Conservation (phyloP, 352 stramenopile species). For the Phytophthora constricta region DNA sequence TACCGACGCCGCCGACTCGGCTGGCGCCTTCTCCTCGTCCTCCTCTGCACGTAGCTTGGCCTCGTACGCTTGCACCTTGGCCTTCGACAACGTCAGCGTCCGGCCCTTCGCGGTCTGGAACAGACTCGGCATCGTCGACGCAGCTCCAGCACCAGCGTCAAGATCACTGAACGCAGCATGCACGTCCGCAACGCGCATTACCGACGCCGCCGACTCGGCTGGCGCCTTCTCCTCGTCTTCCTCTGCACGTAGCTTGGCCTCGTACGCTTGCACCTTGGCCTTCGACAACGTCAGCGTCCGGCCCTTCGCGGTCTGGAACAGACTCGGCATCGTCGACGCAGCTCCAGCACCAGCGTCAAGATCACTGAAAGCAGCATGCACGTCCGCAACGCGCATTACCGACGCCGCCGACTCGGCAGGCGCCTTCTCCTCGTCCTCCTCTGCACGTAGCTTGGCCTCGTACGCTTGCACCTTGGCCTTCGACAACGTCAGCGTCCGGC, state of each 20-base stretch:
- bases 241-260: conserved; percentile 13
- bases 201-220: background rate
- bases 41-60: conserved; percentile 8
- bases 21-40: background rate
- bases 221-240: background rate
- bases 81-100: conserved; percentile 23
- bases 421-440: background rate
- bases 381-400: background rate
- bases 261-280: conserved; percentile 20
- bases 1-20: background rate
- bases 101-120: conserved; percentile 30
- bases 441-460: background rate
- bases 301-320: conserved; percentile 25
- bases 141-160: too few relatives aligned
- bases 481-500: background rate
- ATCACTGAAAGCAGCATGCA: background rate
- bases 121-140: background rate
- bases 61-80: conserved; percentile 24
- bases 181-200: too few relatives aligned
- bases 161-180: too few relatives aligned
- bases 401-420: background rate
- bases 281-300: conserved; percentile 27
- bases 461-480: background rate
- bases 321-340: too few relatives aligned
- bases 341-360: background rate